Evolutionary conservation across 2,329 filamentous ascomycete species (phyloP).

Genomic region (Sphaerulina vaccinii): DNA sequence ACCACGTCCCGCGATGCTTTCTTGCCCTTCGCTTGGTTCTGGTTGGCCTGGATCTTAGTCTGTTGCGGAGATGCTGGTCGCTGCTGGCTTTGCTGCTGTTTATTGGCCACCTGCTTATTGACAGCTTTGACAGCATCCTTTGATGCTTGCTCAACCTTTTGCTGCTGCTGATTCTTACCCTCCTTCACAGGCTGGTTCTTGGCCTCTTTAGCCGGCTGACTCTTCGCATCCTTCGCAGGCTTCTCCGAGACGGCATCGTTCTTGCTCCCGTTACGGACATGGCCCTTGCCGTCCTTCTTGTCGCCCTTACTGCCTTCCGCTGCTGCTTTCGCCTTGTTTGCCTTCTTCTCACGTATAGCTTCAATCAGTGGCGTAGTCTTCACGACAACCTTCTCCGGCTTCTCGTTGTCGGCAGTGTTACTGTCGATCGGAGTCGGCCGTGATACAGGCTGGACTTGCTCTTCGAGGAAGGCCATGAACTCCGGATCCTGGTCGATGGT

Average conservation of each 20-base stretch:
- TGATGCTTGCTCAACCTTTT: slow-evolving; percentile 33
- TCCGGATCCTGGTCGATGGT: slow-evolving; percentile 96
- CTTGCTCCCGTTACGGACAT: slow-evolving; percentile 35
- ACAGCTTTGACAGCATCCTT: slow-evolving; percentile 59
- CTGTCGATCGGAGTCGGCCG: slow-evolving; percentile 53
- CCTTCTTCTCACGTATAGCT: slow-evolving; percentile 69
- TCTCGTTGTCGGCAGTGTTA: slow-evolving; percentile 50
- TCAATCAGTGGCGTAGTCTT: slow-evolving; percentile 87
- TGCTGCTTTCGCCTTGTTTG: slow-evolving; percentile 32
- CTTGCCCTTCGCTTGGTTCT: slow-evolving; percentile 32
- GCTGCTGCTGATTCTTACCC: slow-evolving; percentile 37
- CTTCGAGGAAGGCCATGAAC: slow-evolving; percentile 89
- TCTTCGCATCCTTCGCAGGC: slow-evolving; percentile 27
- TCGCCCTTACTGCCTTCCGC: slow-evolving; percentile 29
- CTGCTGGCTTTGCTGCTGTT: slow-evolving; percentile 28
- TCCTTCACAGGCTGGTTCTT: too few relatives aligned
- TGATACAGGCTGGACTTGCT: slow-evolving; percentile 71
- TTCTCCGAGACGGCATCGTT: slow-evolving; percentile 40
- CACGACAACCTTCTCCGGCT: slow-evolving; percentile 59
- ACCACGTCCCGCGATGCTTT: slow-evolving; percentile 22
- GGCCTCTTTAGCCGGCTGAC: slow-evolving; percentile 31
- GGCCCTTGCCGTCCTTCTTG: slow-evolving; percentile 36
- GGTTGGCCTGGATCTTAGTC: slow-evolving; percentile 37
- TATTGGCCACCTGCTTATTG: slow-evolving; percentile 45
- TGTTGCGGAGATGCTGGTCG: slow-evolving; percentile 23